Evolutionary conservation across 2,329 filamentous ascomycete genomes (phyloP).

Genomic region (Ophiostoma angusticollis): DNA sequence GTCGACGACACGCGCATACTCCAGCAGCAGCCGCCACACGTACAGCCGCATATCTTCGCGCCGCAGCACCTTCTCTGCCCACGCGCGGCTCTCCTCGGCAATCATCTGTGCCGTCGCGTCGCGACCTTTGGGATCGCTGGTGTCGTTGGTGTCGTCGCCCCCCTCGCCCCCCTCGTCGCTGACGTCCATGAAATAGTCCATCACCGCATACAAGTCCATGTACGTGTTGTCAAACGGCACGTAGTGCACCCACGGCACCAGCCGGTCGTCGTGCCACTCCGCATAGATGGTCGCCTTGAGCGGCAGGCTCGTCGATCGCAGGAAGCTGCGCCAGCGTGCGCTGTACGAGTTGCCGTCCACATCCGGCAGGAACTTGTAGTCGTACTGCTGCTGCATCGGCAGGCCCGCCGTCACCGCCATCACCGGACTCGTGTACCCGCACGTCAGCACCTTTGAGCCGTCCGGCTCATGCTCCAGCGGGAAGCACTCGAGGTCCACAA

Average conservation of each 20-base stretch:
- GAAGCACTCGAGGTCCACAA: conserved; percentile 28
- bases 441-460: conserved; percentile 17
- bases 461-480: conserved; percentile 11
- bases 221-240: conserved; percentile 57
- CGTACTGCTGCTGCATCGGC: conserved; percentile 35
- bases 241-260: conserved; percentile 60
- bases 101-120: conserved; percentile 46
- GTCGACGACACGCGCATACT: conserved; percentile 40
- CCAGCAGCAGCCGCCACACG: conserved; percentile 45
- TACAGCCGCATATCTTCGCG: conserved; percentile 56
- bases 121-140: too few relatives aligned
- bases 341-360: conserved; percentile 55
- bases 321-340: conserved; percentile 47
- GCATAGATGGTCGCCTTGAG: conserved; percentile 60
- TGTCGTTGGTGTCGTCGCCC: not conserved
- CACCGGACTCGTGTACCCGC: conserved; percentile 26
- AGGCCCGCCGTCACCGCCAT: conserved; percentile 22
- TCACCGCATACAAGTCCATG: conserved; percentile 49
- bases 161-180: conserved; percentile 33
- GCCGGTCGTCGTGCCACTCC: conserved; percentile 61
- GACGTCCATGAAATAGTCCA: conserved; percentile 49
- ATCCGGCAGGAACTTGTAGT: conserved; percentile 53
- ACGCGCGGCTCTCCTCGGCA: conserved; percentile 45
- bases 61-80: conserved; percentile 48
- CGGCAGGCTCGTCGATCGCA: conserved; percentile 48